Base-by-base conservation (phyloP, 2,329 filamentous ascomycete genomes). In the Phoma sp. region DNA sequence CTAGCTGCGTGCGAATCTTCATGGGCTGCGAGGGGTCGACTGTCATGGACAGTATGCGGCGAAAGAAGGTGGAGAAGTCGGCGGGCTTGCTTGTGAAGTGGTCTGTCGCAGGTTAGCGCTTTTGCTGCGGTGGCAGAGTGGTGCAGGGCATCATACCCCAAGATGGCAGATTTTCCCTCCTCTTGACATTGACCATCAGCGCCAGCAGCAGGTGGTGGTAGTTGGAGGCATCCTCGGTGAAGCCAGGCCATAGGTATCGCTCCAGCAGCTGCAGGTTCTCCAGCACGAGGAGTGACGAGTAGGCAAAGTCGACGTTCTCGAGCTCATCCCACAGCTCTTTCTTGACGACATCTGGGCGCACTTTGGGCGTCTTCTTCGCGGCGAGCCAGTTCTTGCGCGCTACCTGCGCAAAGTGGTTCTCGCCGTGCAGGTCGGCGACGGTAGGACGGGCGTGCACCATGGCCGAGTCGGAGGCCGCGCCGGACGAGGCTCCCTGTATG, bases 171-270 rank as follows among this genome's bases (percentile, higher is more conserved):
- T 90, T 88, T 73, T 98, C 94, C 63, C 91, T 86, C 70, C 89
- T 86, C 80, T 97, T 98, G 55, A 93, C 88, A 74, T 94, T 96
- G 60, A 90, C 85, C 68, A 99, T 88, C 60, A 97, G 77, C 15
- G 90, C 90, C 69, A 98, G 87, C 59, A 99, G 82, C 31, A 98
- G 81, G 49, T 97, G 89, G 74, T 99, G 94, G 69, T 92, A 88
- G 74, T 99, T 96, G 29, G 94, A 96, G 4, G 92, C 87, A 68
- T 95, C 88, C 61, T 96, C 91, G 12, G 85, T 87, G 74, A 96
- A 99, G 46, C 90, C 91, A 40, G 95, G 95, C 95, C 95, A 99
- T 25, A 99, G 83, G 72, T 96, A 98, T 71, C 84, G 90, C 75
- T 99, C 95, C 55, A 99, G 78, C 37, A 93, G 87, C 78, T 97